Evolutionary conservation across 1,284 basidiomycete species (phyloP).

Genomic region (Volvariella surrecta): DNA sequence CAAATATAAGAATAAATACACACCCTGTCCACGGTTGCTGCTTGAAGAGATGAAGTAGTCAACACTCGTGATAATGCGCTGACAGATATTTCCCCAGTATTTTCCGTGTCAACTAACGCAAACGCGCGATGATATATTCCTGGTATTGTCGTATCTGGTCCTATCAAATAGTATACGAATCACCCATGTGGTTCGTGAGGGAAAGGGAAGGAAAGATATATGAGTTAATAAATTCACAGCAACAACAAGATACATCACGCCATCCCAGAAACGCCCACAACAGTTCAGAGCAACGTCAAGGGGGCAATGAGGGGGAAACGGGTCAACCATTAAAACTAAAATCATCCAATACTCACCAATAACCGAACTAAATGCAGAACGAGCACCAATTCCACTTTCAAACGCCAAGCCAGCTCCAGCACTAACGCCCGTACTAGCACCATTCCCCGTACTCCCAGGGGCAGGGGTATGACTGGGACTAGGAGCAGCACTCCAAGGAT

Average conservation of each 20-base stretch:
- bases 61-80: constrained; percentile 75
- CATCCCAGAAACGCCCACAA: too few species aligned
- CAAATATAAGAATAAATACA: too few species aligned
- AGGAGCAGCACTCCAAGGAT: constrained; percentile 82
- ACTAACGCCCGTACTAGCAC: too few species aligned
- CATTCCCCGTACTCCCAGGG: constrained; percentile 31
- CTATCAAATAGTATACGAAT: constrained; percentile 16
- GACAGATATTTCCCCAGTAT: constrained; percentile 70
- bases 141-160: constrained; percentile 77
- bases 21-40: constrained; percentile 76
- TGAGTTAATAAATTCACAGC: too few species aligned
- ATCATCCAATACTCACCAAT: constrained; percentile 43
- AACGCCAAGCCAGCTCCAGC: too few species aligned
- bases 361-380: constrained; percentile 58
- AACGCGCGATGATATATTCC: constrained; percentile 69
- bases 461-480: constrained; percentile 63
- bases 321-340: not conserved
- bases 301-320: too few species aligned
- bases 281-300: too few species aligned
- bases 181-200: not conserved
- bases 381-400: too few species aligned
- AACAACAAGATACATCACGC: too few species aligned
- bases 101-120: constrained; percentile 56
- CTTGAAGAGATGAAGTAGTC: constrained; percentile 67
- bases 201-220: too few species aligned